Evolutionary conservation across 1,284 basidiomycete species (phyloP), one percentile per base, ranked within the genome.

Genomic region (Cutaneotrichosporon mucoides): DNA sequence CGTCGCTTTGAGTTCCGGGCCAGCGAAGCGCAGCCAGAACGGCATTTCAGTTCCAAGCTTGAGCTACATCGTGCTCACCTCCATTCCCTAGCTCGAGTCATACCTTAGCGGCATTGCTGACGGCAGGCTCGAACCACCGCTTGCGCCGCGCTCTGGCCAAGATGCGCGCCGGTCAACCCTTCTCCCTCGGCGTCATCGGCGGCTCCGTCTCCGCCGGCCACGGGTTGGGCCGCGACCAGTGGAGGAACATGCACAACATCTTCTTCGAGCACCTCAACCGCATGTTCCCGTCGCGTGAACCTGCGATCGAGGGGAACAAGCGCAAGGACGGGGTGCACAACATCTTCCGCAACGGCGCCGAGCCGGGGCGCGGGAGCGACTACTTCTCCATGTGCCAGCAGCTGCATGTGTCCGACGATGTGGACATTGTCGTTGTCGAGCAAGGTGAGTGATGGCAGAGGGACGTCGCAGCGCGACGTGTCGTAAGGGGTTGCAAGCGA

Each of bases 231-330:
- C 24, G 24, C 24, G 24, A 34, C 48, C 62, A 64, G 49, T 57
- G 63, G 12, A 60, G 69, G 13, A 74, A 73, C 57, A 63, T 77
- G 56, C 68, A 76, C 61, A 45, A 63, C 3, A 65, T 67, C n/a
- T 55, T 76, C 9, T 77, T 76, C 53, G 65, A 71, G 13, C 66
- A 72, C 49, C 63, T 77, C 40, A 65, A 75, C 60, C 41, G 12
- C 8, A 61, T 66, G 3, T 77, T 72, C 60, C 76, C 74, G 6
- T 60, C 35, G 11, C 40, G 40, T 41, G 40, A 57, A 12, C 40
- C 33, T 6, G 8, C 60, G 9, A 38, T 59, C 0, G 53, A 59
- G 10, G 15, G 41, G 8, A n/a, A 24, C n/a, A 2, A 24, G 5
- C 54, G 34, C 34, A 65, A 56, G 54, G 56, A 36, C 33, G 43